Conservation (phyloP, 108 stramenopile species). For the Fistulifera pelliculosa region DNA sequence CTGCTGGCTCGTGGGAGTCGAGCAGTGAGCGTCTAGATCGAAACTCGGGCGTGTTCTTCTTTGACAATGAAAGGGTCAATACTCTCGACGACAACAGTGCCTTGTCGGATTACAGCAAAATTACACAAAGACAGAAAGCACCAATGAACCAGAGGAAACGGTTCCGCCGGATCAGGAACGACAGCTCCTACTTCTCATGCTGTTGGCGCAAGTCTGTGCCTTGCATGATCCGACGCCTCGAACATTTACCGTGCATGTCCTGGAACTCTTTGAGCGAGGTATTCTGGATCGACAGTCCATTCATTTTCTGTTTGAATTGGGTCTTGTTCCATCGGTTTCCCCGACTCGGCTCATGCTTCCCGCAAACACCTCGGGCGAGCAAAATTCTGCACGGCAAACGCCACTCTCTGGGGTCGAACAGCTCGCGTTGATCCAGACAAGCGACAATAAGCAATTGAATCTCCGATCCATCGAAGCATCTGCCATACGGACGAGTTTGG, state of each 20-base stretch:
- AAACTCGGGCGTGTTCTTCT: no score
- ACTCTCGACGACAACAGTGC: not conserved
- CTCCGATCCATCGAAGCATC: no score
- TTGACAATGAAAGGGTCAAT: no score
- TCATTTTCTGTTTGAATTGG: slow-evolving; percentile 82
- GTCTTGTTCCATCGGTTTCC: slow-evolving; percentile 63
- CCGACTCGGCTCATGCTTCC: not conserved
- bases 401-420: no score
- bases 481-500: slow-evolving; percentile 4
- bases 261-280: slow-evolving; percentile 81
- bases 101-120: not conserved
- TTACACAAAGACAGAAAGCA: no score
- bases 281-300: slow-evolving; percentile 81
- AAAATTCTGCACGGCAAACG: slow-evolving; percentile 42
- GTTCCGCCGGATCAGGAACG: slow-evolving; percentile 39
- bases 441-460: no score
- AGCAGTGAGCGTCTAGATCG: no score
- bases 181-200: slow-evolving; percentile 78
- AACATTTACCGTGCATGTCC: slow-evolving; percentile 87
- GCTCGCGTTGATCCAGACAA: no score
- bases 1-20: no score
- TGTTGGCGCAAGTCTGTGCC: slow-evolving; percentile 86
- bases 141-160: no score
- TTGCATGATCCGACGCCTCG: slow-evolving; percentile 88
- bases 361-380: slow-evolving; percentile 22